Evolutionary conservation across 805 yeast genomes (phyloP), one percentile per base, ranked within the genome.

Genomic region (Starmerella riodocensis): DNA sequence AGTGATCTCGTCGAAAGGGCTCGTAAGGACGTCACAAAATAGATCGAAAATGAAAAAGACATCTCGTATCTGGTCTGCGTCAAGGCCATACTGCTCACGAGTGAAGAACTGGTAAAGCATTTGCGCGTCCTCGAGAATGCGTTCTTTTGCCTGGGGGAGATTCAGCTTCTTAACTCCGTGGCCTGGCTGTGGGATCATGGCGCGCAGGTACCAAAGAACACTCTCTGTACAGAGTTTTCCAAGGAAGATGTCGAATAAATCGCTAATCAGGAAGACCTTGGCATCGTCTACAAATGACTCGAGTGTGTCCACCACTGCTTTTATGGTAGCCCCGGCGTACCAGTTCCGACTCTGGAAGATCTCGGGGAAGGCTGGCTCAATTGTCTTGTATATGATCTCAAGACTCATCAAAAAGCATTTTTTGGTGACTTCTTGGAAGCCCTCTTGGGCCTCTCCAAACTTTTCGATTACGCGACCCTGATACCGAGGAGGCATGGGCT

Each of bases 401-500:
- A 71, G 58, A 36, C 75, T 53, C 7, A 69, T 74, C 42, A 61
- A 62, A 36, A 78, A 71, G 39, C 84, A 71, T 29, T 71, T 65
- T 47, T 78, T 73, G 21, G 84, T 81, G 23, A 82, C 73, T 43
- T 73, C 74, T 6, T 84, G 83, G 61, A 74, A 81, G 7, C 88
- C 82, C 50, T 83, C 93, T 40, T 78, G 71, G n/a, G 76, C 76
- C 25, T 67, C 71, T 38, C 71, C 75, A 40, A 81, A 63, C 12
- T 70, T 65, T 2, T 69, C 57, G 17, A 70, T 71, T 30, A 84
- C 81, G 39, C 71, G 69, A 14, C 67, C 67, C 39, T 69, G 66
- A 58, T 80, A 79, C 41, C 66, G 70, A 30, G 75, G 76, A 29
- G 78, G 67, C 31, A 83, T 79, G 52, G 74, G 65, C n/a, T 71